Percentiles rank a stretch among this genome's conserved stretches.
Evolutionary conservation across 2,329 filamentous ascomycete species (phyloP).

Genomic region (Fusarium denticulatum): DNA sequence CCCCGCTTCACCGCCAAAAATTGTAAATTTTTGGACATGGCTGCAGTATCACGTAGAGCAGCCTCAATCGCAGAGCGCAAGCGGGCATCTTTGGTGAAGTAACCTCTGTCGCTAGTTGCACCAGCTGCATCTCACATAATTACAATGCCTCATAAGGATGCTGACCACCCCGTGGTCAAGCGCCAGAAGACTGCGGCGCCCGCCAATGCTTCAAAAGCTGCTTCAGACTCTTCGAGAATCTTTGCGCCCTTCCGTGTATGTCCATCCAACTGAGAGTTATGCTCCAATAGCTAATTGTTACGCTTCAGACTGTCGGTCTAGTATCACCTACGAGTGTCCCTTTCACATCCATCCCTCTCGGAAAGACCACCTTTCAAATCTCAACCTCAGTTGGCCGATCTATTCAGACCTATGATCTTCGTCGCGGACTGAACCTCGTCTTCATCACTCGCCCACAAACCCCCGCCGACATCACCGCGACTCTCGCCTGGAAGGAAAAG

Average conservation of each 20-base stretch:
- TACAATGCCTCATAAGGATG: constrained; percentile 67
- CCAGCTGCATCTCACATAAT: constrained; percentile 14
- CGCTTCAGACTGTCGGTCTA: constrained; percentile 82
- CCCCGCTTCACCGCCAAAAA: constrained; percentile 46
- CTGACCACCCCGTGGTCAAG: constrained; percentile 75
- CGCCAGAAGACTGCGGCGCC: constrained; percentile 70
- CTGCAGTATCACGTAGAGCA: constrained; percentile 30
- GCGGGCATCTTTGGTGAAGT: constrained; percentile 19
- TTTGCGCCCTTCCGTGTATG: constrained; percentile 93
- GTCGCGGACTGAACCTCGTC: constrained; percentile 87
- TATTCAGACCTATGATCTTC: constrained; percentile 95
- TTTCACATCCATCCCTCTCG: constrained; percentile 87
- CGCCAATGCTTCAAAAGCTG: constrained; percentile 49
- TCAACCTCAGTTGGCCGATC: constrained; percentile 92
- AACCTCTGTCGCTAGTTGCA: background rate
- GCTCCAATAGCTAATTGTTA: background rate
- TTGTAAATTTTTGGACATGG: constrained; percentile 42
- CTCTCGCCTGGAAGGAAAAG: constrained; percentile 85
- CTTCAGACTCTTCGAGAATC: constrained; percentile 74
- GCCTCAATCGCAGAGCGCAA: constrained; percentile 33
- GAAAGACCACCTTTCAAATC: constrained; percentile 96
- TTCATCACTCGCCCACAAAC: constrained; percentile 95
- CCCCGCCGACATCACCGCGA: constrained; percentile 85
- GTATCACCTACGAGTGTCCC: constrained; percentile 91
- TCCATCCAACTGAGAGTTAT: constrained; percentile 10